These are phyloP conservation scores for Podaxis sp. DNA, from an alignment of 768 basidiomycete genomes.

Conservation along the genomic window DNA sequence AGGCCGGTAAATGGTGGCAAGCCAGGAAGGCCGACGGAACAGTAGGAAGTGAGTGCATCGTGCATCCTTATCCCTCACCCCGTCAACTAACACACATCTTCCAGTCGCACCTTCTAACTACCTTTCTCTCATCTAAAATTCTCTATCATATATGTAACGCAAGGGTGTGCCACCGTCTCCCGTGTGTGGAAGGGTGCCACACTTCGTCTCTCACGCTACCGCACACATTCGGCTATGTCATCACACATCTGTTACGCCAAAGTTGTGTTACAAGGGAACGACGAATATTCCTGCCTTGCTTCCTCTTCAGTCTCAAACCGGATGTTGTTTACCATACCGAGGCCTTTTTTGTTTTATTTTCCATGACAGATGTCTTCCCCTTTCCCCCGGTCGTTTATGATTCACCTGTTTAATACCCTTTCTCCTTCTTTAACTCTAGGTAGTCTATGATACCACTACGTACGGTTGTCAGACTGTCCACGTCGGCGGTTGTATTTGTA, in stretches of 20 bases:
- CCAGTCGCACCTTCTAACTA: slow-evolving; percentile 84
- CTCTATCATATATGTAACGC: background rate
- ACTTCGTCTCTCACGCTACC: background rate
- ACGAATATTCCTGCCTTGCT: background rate
- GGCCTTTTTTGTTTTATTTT: background rate
- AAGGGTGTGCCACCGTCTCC: background rate
- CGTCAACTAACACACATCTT: slow-evolving; percentile 13
- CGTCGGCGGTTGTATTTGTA: slow-evolving; percentile 8
- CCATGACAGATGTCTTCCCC: background rate
- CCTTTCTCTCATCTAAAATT: slow-evolving; percentile 65
- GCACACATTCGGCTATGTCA: background rate
- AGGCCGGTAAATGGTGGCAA: slow-evolving; percentile 93
- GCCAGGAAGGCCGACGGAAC: slow-evolving; percentile 74
- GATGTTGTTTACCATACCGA: slow-evolving; percentile 4
- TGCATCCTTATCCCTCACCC: background rate
- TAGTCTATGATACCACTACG: background rate
- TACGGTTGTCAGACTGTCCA: slow-evolving; percentile 1
- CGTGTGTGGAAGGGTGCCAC: background rate
- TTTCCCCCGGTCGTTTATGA: background rate
- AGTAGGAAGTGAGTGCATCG: slow-evolving; percentile 62
- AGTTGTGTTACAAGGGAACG: background rate
- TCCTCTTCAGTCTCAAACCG: background rate
- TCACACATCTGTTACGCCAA: background rate
- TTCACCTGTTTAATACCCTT: slow-evolving; percentile 6
- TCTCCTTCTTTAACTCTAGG: background rate